Evolutionary conservation across 2,329 filamentous ascomycete species (phyloP), one percentile per base, ranked within the genome.

Genomic region (Penicillium psychrosexuale): DNA sequence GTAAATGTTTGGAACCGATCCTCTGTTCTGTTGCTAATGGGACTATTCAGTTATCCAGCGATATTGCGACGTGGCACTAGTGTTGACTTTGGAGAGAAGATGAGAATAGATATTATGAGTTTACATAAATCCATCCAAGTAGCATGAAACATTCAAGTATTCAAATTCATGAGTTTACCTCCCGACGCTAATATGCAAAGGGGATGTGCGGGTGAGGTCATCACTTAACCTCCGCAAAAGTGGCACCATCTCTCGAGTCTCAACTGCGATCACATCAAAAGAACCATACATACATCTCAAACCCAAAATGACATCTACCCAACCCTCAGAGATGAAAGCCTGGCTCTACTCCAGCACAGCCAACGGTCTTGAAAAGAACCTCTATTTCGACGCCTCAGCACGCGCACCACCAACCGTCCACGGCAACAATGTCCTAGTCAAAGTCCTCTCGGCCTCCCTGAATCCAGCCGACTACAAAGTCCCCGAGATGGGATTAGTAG

Each of bases 381-480:
- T 86, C 39, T 70, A 71, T 8, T 74, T 83, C 33, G 71, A 75
- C 60, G 62, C 73, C 2, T 62, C 69, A 9, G 73, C 77, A 8
- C 67, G 77, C 6, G 63, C 77, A 5, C 77, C 80, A 60, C 56
- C 59, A 67, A 15, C 68, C 70, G 28, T 72, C 61, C 56, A 64
- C 63, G 15, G 71, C 69, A 65, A 77, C 33, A 75, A 82, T 58
- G 65, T 84, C 47, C 75, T 86, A 7, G 72, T 86, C 47, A 70
- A 80, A 59, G 79, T 86, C 15, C 68, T 79, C 51, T 71, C 75
- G 48, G 76, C 76, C 34, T 71, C 78, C 13, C 66, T 86, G 57
- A 87, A 87, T 63, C 83, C 84, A 0, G 80, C 80, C 39, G 85
- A 88, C 74, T 81, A 84, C 76, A 87, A 87, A 66, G 53, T 81